These are phyloP conservation scores for Ganoderma boninense DNA, from an alignment of 1,284 basidiomycete genomes.

Conservation along the genomic window DNA sequence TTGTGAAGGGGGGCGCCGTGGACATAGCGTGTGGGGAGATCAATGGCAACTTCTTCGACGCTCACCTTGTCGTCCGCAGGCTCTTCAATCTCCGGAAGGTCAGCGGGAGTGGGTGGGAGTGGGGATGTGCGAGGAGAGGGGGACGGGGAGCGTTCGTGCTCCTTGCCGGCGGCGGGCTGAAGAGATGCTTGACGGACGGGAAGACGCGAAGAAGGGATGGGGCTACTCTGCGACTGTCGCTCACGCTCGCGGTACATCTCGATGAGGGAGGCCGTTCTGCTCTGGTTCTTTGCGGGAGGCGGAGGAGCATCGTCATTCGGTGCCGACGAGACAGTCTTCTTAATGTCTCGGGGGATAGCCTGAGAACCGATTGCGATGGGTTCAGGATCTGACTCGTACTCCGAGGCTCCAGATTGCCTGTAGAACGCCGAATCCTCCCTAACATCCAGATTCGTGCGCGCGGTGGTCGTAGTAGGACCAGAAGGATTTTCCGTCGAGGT, in stretches of 20 bases:
- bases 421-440: slow-evolving; percentile 16
- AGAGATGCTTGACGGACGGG: slow-evolving; percentile 44
- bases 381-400: slow-evolving; percentile 31
- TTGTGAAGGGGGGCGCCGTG: slow-evolving; percentile 91
- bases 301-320: slow-evolving; percentile 19
- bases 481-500: slow-evolving; percentile 32
- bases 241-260: slow-evolving; percentile 85
- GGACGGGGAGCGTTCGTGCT: slow-evolving; percentile 7
- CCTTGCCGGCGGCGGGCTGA: slow-evolving; percentile 18
- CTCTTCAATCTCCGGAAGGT: slow-evolving; percentile 36
- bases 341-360: slow-evolving; percentile 25
- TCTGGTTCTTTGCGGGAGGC: slow-evolving; percentile 38
- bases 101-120: slow-evolving; percentile 21
- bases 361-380: slow-evolving; percentile 23
- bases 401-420: slow-evolving; percentile 28
- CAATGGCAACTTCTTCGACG: slow-evolving; percentile 38
- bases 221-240: slow-evolving; percentile 33
- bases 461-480: slow-evolving; percentile 24
- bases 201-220: slow-evolving; percentile 45
- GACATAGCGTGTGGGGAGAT: slow-evolving; percentile 73
- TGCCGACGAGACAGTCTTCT: slow-evolving; percentile 17
- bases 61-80: slow-evolving; percentile 36
- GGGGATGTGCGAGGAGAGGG: slow-evolving; percentile 32
- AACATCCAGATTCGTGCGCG: slow-evolving; percentile 14
- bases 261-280: slow-evolving; percentile 78